These are phyloP conservation scores for Apiospora kogelbergensis DNA, from an alignment of 2,329 filamentous ascomycete species.

Conservation along the genomic window DNA sequence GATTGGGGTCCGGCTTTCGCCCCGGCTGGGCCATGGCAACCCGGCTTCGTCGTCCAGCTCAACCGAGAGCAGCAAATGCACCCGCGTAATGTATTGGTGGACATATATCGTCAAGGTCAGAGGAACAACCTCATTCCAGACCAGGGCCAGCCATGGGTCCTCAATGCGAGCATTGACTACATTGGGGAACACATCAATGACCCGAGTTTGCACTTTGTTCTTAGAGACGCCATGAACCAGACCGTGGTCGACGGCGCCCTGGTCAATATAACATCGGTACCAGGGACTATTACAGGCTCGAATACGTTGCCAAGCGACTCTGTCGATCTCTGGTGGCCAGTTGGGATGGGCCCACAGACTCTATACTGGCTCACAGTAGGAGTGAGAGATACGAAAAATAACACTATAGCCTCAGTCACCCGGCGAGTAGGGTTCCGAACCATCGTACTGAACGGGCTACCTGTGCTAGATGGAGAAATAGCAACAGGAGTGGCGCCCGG, in stretches of 20 bases:
- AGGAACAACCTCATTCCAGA: conserved; percentile 58
- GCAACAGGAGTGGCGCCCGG: conserved; percentile 56
- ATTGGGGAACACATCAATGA: conserved; percentile 42
- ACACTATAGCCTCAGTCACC: conserved; percentile 40
- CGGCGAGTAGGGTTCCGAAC: conserved; percentile 62
- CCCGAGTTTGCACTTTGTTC: conserved; percentile 44
- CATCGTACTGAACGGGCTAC: conserved; percentile 57
- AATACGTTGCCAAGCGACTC: conserved; percentile 40
- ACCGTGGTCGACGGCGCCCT: not conserved
- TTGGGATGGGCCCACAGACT: conserved; percentile 54
- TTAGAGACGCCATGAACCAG: conserved; percentile 39
- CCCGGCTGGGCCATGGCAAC: conserved; percentile 62
- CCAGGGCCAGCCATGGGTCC: conserved; percentile 56
- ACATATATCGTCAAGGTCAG: conserved; percentile 59
- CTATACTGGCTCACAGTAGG: conserved; percentile 56
- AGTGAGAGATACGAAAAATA: conserved; percentile 33
- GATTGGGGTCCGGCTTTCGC: conserved; percentile 61
- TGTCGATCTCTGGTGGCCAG: conserved; percentile 62
- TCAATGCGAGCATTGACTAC: conserved; percentile 61
- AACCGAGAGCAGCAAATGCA: conserved; percentile 34
- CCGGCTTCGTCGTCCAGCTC: conserved; percentile 56
- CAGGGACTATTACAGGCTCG: conserved; percentile 46
- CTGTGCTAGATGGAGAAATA: conserved; percentile 53
- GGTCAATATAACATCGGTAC: conserved; percentile 29
- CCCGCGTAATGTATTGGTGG: conserved; percentile 48